These are phyloP conservation scores for Pseudogymnoascus sp. DNA, from an alignment of 2,329 filamentous ascomycete species.

Conservation along the genomic window DNA sequence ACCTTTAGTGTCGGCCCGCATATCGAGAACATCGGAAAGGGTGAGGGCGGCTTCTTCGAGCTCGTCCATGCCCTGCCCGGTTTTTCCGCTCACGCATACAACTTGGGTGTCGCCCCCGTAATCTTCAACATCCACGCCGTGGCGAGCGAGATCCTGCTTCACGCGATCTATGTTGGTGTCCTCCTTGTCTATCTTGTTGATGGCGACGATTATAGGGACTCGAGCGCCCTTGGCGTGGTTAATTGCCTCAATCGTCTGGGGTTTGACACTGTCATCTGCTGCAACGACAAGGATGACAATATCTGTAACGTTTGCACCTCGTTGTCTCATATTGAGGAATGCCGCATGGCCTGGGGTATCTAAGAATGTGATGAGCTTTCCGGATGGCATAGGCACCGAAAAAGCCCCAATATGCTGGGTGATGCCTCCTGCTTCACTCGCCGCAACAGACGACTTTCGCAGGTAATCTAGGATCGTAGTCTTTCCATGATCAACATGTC, in stretches of 20 bases:
- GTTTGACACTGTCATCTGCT: conserved; percentile 94
- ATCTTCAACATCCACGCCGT: conserved; percentile 89
- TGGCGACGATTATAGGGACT: conserved; percentile 93
- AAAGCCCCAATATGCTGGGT: conserved; percentile 98
- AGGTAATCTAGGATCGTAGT: conserved; percentile 92
- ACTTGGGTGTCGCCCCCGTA: conserved; percentile 91
- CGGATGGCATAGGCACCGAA: conserved; percentile 75
- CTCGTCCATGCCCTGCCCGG: conserved; percentile 80
- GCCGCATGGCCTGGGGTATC: conserved; percentile 95
- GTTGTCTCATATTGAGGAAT: conserved; percentile 90
- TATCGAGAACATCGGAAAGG: conserved; percentile 81
- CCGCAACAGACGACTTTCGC: conserved; percentile 84
- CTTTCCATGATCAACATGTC: conserved; percentile 96
- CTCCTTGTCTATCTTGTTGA: conserved; percentile 93
- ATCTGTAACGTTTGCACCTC: conserved; percentile 91
- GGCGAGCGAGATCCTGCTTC: conserved; percentile 73
- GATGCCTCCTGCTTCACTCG: conserved; percentile 89
- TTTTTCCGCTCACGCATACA: conserved; percentile 86
- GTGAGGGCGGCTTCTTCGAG: conserved; percentile 85
- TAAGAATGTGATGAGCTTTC: conserved; percentile 89
- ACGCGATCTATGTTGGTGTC: conserved; percentile 73
- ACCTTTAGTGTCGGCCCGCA: conserved; percentile 69
- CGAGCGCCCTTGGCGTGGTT: conserved; percentile 82
- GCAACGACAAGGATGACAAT: conserved; percentile 94
- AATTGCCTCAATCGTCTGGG: conserved; percentile 90